These are phyloP conservation scores for Fistulifera pelliculosa DNA, from an alignment of 108 stramenopile species.

Conservation along the genomic window DNA sequence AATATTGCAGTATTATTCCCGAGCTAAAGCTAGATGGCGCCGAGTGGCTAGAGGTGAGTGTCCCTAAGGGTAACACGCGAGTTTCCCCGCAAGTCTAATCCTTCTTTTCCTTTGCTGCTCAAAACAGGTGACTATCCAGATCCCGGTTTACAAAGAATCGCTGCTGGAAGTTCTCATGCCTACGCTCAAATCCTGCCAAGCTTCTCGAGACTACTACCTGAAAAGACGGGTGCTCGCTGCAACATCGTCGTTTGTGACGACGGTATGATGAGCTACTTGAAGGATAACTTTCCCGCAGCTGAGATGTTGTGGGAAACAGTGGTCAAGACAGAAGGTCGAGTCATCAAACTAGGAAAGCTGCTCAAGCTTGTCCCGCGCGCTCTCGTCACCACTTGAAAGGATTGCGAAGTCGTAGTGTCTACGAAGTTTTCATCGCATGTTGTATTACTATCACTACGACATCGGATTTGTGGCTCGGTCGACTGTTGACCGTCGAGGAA, in stretches of 20 bases:
- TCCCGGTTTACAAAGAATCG: slow-evolving; percentile 42
- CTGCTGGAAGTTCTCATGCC: slow-evolving; percentile 38
- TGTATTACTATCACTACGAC: slow-evolving; percentile 42
- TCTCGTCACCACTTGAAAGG: slow-evolving; percentile 44
- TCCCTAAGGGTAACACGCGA: too few relatives aligned
- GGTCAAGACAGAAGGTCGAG: slow-evolving; percentile 24
- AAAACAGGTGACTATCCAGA: slow-evolving; percentile 47
- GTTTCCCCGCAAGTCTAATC: too few relatives aligned
- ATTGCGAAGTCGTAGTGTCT: slow-evolving; percentile 30
- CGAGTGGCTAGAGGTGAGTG: slow-evolving; percentile 28
- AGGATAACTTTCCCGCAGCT: slow-evolving; percentile 44
- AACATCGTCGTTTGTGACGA: slow-evolving; percentile 45
- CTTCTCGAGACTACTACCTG: slow-evolving; percentile 31
- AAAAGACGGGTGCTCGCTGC: slow-evolving; percentile 18
- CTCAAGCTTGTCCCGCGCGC: slow-evolving; percentile 29
- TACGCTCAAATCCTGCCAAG: slow-evolving; percentile 31
- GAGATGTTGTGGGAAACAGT: slow-evolving; percentile 53
- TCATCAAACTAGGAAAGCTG: slow-evolving; percentile 29
- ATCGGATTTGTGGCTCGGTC: slow-evolving; percentile 45
- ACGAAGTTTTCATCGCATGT: slow-evolving; percentile 52
- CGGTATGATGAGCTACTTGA: slow-evolving; percentile 40
- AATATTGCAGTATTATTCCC: slow-evolving; percentile 41
- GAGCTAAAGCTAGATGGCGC: slow-evolving; percentile 28
- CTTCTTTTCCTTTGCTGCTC: too few relatives aligned
- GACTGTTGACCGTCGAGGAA: slow-evolving; percentile 39